These are phyloP conservation scores for Diddensiella caesifluorescens DNA, from an alignment of 805 yeast genomes.

Conservation along the genomic window DNA sequence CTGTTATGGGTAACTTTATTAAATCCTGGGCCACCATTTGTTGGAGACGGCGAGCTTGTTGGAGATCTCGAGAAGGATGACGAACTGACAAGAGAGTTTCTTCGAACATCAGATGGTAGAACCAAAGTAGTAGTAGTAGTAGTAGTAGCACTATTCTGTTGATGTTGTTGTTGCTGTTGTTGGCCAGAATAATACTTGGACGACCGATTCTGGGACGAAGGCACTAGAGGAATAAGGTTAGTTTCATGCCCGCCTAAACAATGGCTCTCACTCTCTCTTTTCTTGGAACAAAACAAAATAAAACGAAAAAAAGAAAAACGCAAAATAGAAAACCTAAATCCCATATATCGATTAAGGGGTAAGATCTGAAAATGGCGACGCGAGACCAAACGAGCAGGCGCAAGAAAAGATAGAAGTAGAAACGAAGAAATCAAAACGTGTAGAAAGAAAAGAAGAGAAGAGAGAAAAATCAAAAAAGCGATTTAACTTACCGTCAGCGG, in stretches of 20 bases:
- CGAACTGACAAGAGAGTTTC: constrained; percentile 14
- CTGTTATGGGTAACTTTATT: background rate
- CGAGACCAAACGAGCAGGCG: no score
- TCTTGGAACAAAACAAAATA: no score
- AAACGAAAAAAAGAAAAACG: no score
- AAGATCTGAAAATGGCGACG: no score
- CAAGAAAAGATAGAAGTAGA: no score
- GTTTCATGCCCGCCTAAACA: background rate
- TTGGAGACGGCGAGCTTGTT: constrained; percentile 13
- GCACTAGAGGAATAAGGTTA: background rate
- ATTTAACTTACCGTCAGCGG: background rate
- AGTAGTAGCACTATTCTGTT: background rate
- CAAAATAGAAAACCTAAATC: no score
- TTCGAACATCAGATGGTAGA: constrained; percentile 21
- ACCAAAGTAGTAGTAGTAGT: constrained; percentile 15
- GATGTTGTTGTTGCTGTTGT: constrained; percentile 1
- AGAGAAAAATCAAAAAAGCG: background rate
- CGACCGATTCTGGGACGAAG: background rate
- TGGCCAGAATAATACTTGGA: background rate
- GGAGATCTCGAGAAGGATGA: constrained; percentile 13
- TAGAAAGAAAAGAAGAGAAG: background rate
- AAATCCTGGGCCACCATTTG: background rate
- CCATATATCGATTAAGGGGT: no score
- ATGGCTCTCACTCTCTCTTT: no score
- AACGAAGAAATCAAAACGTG: no score